These are phyloP conservation scores for Agaricus blazei DNA, from an alignment of 768 basidiomycete species.

Conservation along the genomic window DNA sequence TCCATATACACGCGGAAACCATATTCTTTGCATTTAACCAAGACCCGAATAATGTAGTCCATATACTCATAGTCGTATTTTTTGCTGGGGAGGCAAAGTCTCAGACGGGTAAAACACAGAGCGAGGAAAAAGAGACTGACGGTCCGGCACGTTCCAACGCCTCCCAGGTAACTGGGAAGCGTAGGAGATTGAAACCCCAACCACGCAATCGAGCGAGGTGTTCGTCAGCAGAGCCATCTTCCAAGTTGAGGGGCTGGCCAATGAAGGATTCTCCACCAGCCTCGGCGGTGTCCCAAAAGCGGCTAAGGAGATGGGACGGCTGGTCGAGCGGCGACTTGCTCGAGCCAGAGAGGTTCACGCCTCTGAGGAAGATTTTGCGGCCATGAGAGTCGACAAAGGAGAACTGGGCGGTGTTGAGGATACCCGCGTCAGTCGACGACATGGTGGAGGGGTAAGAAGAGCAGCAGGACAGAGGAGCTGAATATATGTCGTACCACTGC, in stretches of 20 bases:
- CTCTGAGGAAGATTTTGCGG: constrained; percentile 78
- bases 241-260: constrained; percentile 75
- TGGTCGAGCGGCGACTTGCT: constrained; percentile 76
- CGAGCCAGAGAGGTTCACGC: constrained; percentile 91
- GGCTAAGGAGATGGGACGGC: constrained; percentile 63
- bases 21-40: constrained; percentile 88
- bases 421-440: constrained; percentile 25
- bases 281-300: constrained; percentile 82
- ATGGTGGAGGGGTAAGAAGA: too few relatives aligned
- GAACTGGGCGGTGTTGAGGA: constrained; percentile 60
- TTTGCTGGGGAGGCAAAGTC: constrained; percentile 43
- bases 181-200: constrained; percentile 91
- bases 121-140: constrained; percentile 47
- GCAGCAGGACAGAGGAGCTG: too few relatives aligned
- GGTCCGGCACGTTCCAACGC: constrained; percentile 91
- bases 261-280: constrained; percentile 65
- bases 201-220: constrained; percentile 81
- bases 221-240: constrained; percentile 80
- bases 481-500: too few relatives aligned
- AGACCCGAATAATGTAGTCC: constrained; percentile 82
- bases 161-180: constrained; percentile 93
- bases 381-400: constrained; percentile 73
- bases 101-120: constrained; percentile 5
- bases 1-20: constrained; percentile 93
- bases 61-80: constrained; percentile 90